phyloP scores from a whole-genome alignment of 768 basidiomycete genomes.

The Fomitopsis pulvina region DNA sequence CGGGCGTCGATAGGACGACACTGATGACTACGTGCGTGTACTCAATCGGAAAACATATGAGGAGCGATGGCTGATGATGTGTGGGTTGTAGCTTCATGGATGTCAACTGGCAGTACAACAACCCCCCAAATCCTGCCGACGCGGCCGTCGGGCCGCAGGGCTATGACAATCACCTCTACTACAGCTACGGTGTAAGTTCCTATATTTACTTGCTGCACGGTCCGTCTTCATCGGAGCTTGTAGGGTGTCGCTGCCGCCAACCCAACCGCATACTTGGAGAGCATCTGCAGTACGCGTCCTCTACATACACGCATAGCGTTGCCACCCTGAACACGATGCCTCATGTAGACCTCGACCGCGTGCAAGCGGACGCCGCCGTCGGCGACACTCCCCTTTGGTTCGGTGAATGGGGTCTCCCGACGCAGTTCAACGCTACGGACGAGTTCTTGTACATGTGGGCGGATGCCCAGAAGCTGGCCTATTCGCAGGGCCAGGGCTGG shows the following conservation, averaged over 20 bases:
- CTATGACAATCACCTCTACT: constrained; percentile 80
- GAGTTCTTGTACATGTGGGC: constrained; percentile 62
- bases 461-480: constrained; percentile 67
- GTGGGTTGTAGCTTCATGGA: constrained; percentile 63
- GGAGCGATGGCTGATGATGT: neutral
- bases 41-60: too few species aligned
- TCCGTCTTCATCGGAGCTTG: neutral
- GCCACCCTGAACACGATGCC: neutral
- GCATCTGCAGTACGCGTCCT: constrained; percentile 57
- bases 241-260: constrained; percentile 68
- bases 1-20: constrained; percentile 13
- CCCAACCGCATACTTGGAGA: constrained; percentile 55
- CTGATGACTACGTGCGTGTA: constrained; percentile 34
- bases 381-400: constrained; percentile 46
- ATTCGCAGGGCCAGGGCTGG: constrained; percentile 58
- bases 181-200: constrained; percentile 54
- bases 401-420: constrained; percentile 57
- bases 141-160: constrained; percentile 62
- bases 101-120: constrained; percentile 66
- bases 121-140: constrained; percentile 64
- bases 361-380: constrained; percentile 39
- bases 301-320: neutral
- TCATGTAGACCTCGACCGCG: constrained; percentile 50
- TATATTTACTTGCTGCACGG: neutral
- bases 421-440: constrained; percentile 56